These are phyloP conservation scores for Peronospora farinosa DNA, from an alignment of 352 stramenopile genomes.

Conservation along the genomic window DNA sequence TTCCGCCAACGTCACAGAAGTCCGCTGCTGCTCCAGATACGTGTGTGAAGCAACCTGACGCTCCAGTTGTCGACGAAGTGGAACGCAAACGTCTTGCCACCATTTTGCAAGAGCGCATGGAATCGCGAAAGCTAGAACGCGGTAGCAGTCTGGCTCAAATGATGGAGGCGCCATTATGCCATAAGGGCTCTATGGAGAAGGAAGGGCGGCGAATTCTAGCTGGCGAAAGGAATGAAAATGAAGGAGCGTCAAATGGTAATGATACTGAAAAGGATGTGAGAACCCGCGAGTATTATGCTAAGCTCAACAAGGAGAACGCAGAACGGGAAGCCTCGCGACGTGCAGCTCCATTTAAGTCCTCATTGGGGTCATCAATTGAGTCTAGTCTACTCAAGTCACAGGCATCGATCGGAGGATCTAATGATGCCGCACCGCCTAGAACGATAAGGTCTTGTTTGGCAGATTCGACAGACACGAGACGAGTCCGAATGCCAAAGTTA, in stretches of 20 bases:
- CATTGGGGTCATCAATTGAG: constrained; percentile 35
- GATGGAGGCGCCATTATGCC: constrained; percentile 25
- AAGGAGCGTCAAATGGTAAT: constrained; percentile 8
- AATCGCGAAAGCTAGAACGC: constrained; percentile 34
- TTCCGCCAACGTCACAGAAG: constrained; percentile 21
- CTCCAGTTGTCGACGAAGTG: constrained; percentile 24
- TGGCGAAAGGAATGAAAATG: constrained; percentile 17
- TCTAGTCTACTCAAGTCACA: constrained; percentile 13
- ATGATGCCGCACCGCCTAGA: constrained; percentile 11
- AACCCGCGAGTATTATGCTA: constrained; percentile 47
- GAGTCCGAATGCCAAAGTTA: constrained; percentile 20
- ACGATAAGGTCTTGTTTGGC: constrained; percentile 16
- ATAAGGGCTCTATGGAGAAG: constrained; percentile 18
- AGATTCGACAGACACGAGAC: constrained; percentile 11
- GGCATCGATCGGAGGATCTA: constrained; percentile 18
- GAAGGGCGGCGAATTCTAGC: constrained; percentile 9
- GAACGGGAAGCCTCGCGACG: constrained; percentile 36
- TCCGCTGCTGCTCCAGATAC: constrained; percentile 14
- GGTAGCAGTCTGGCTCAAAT: constrained; percentile 33
- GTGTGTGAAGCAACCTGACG: constrained; percentile 4
- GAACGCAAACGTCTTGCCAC: constrained; percentile 36
- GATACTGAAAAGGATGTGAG: constrained; percentile 40
- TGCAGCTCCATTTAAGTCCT: constrained; percentile 46
- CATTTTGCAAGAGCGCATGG: constrained; percentile 36
- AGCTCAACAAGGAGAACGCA: constrained; percentile 48